phyloP scores from a whole-genome alignment of 306 rosid species.

The Medicago arabica region DNA sequence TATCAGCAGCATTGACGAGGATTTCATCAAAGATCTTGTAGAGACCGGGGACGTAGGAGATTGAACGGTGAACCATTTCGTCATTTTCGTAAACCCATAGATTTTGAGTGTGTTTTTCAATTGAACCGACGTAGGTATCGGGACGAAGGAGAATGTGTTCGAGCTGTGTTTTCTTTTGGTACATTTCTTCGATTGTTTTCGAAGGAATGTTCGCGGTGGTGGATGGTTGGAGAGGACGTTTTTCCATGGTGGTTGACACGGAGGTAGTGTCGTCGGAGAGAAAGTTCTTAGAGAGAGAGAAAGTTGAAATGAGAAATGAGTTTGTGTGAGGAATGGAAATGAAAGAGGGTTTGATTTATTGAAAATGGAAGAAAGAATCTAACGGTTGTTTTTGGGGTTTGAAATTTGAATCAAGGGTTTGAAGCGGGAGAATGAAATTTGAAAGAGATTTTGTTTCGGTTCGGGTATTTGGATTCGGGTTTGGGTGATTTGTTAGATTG shows the following conservation, averaged over 20 bases:
- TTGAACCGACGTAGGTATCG: slow-evolving; percentile 90
- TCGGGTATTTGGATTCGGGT: background rate
- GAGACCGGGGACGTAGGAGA: slow-evolving; percentile 85
- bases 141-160: slow-evolving; percentile 97
- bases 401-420: slow-evolving; percentile 31
- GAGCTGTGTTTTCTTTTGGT: slow-evolving; percentile 92
- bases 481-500: background rate
- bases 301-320: background rate
- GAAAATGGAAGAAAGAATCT: background rate
- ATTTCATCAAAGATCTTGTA: slow-evolving; percentile 98
- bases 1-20: slow-evolving; percentile 92
- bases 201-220: slow-evolving; percentile 62
- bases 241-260: slow-evolving; percentile 62
- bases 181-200: slow-evolving; percentile 84
- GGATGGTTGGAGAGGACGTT: slow-evolving; percentile 74
- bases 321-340: background rate
- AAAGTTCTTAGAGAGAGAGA: background rate
- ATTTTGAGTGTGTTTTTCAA: slow-evolving; percentile 83
- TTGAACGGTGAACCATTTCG: slow-evolving; percentile 70
- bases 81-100: slow-evolving; percentile 84
- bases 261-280: slow-evolving; percentile 42
- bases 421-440: slow-evolving; percentile 47
- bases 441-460: slow-evolving; percentile 4
- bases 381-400: slow-evolving; percentile 51
- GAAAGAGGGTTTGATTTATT: slow-evolving; percentile 12